phyloP scores from a whole-genome alignment of 73 alveolate genomes.

The Halteria grandinella region DNA sequence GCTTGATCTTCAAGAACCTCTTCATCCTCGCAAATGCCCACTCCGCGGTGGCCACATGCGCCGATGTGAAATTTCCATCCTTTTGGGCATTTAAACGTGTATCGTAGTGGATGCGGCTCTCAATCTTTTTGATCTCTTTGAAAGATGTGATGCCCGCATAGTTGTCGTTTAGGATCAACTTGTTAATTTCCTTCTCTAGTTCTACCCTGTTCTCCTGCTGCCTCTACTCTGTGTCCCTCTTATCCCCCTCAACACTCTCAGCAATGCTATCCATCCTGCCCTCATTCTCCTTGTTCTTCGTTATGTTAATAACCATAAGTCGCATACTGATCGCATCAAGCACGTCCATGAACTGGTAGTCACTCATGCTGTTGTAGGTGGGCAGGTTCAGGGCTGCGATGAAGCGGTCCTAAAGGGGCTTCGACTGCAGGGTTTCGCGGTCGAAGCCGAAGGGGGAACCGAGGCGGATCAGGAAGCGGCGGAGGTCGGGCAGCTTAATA shows the following conservation, averaged over 20 bases:
- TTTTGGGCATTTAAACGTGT: no score
- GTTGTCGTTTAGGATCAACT: no score
- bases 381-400: conserved; percentile 23
- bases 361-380: conserved; percentile 30
- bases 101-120: no score
- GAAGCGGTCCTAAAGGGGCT: background rate
- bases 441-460: conserved; percentile 32
- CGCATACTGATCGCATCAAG: conserved; percentile 23
- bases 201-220: background rate
- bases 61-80: no score
- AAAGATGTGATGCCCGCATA: no score
- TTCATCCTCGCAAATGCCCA: no score
- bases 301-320: conserved; percentile 8
- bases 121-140: no score
- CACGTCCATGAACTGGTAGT: conserved; percentile 40
- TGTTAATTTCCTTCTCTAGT: conserved; percentile 35
- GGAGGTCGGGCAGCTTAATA: conserved; percentile 7
- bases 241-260: conserved; percentile 17
- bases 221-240: background rate
- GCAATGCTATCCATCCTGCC: background rate
- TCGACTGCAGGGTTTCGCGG: background rate
- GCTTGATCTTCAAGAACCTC: no score
- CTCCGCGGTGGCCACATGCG: no score
- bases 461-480: conserved; percentile 7
- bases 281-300: background rate